phyloP scores from a whole-genome alignment of 495 filamentous ascomycete species.

The Venustampulla echinocandica region DNA sequence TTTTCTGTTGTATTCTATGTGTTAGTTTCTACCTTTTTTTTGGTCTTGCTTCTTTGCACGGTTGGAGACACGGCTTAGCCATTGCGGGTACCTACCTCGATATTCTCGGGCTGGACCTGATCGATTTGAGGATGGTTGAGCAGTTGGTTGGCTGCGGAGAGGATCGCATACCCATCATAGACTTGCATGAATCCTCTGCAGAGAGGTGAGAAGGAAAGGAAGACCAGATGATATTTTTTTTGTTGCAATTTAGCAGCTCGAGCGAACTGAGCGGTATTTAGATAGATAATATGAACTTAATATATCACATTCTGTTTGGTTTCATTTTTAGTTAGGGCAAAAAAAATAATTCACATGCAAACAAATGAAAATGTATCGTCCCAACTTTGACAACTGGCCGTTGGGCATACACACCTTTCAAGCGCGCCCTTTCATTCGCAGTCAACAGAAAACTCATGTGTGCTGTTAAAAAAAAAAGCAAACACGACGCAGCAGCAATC shows the following conservation, averaged over 20 bases:
- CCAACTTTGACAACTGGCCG: too few species aligned
- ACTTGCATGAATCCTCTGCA: conserved; percentile 20
- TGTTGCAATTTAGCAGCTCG: too few species aligned
- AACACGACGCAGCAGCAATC: too few species aligned
- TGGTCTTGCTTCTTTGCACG: not conserved
- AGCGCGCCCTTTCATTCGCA: too few species aligned
- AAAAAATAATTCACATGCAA: too few species aligned
- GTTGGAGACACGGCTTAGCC: not conserved
- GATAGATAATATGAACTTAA: not conserved
- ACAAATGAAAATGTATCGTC: too few species aligned
- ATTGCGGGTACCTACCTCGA: conserved; percentile 5
- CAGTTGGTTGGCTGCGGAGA: not conserved
- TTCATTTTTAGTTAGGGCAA: too few species aligned
- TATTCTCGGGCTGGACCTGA: conserved; percentile 16
- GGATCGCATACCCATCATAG: conserved; percentile 16
- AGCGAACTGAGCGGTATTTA: not conserved
- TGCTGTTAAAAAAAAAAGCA: too few species aligned
- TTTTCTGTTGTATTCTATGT: conserved; percentile 3
- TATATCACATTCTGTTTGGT: not conserved
- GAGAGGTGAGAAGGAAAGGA: conserved; percentile 8
- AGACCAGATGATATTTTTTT: not conserved
- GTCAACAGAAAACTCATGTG: too few species aligned
- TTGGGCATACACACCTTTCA: too few species aligned
- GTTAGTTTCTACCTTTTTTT: not conserved
- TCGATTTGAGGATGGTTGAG: conserved; percentile 1